A percentile compares a stretch with the other conserved stretches of the same genome.
phyloP scores from a whole-genome alignment of 345 rosid species.

The Populus euphratica region DNA sequence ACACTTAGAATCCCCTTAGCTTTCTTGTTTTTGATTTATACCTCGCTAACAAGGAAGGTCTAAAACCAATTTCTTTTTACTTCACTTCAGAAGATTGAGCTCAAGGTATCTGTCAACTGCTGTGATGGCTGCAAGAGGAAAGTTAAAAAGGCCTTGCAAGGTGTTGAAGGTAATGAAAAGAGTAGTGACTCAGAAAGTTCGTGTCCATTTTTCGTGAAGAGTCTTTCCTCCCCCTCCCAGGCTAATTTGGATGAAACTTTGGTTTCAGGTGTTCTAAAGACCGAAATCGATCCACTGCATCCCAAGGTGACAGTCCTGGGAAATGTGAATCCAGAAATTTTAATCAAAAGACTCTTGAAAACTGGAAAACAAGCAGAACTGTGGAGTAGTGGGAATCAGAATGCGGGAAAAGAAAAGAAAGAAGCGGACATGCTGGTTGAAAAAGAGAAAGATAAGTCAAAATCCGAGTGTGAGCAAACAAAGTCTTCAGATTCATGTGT shows the following conservation, averaged over 20 bases:
- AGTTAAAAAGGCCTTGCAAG: slow-evolving; percentile 47
- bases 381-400: slow-evolving; percentile 19
- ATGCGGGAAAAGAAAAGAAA: slow-evolving; percentile 25
- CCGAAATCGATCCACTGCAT: slow-evolving; percentile 44
- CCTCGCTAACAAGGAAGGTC: background rate
- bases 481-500: slow-evolving; percentile 14
- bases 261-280: slow-evolving; percentile 46
- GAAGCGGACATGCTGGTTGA: slow-evolving; percentile 7
- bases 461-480: slow-evolving; percentile 12
- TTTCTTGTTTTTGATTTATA: background rate
- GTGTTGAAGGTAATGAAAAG: slow-evolving; percentile 43
- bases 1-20: background rate
- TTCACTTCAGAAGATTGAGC: slow-evolving; percentile 47
- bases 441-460: slow-evolving; percentile 21
- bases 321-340: slow-evolving; percentile 36
- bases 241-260: slow-evolving; percentile 3
- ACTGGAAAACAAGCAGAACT: slow-evolving; percentile 58
- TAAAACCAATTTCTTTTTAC: background rate
- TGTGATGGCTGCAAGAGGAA: slow-evolving; percentile 69
- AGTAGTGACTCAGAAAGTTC: background rate
- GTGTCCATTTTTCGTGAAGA: background rate
- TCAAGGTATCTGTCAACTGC: slow-evolving; percentile 54
- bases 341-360: slow-evolving; percentile 41
- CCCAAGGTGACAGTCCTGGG: slow-evolving; percentile 47
- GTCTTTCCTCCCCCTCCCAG: background rate